Evolutionary conservation across 1,284 basidiomycete species (phyloP).

Genomic region (Melampsora larici-populina): DNA sequence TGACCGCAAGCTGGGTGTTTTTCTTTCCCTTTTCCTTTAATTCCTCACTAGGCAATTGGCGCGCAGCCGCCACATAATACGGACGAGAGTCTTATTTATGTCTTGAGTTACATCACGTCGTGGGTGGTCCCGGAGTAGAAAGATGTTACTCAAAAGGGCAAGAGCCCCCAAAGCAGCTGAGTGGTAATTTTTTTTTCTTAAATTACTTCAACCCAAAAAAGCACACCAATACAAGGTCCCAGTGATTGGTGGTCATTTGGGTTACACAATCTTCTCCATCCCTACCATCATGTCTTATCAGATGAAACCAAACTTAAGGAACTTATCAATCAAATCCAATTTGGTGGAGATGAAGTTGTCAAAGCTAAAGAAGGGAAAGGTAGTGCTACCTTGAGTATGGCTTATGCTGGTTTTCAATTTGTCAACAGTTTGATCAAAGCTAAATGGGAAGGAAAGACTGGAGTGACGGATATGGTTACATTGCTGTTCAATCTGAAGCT

Average conservation of each 20-base stretch:
- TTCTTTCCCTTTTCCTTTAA: too few species aligned
- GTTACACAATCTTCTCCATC: slow-evolving; percentile 68
- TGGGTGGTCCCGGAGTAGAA: too few species aligned
- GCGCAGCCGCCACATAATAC: too few species aligned
- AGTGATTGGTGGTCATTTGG: slow-evolving; percentile 94
- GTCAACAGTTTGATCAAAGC: slow-evolving; percentile 46
- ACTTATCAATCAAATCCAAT: slow-evolving; percentile 54
- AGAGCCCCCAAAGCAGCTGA: too few species aligned
- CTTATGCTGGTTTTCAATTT: slow-evolving; percentile 53
- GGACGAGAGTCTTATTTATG: too few species aligned
- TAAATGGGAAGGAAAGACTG: slow-evolving; percentile 37
- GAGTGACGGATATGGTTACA: slow-evolving; percentile 41
- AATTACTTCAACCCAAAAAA: slow-evolving; percentile 63
- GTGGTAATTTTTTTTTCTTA: too few species aligned
- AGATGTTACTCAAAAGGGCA: too few species aligned
- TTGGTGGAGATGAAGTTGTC: too few species aligned
- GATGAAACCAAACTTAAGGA: slow-evolving; percentile 51
- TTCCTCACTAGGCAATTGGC: too few species aligned
- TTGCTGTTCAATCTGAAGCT: slow-evolving; percentile 31
- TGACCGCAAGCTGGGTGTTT: too few species aligned
- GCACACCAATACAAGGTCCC: slow-evolving; percentile 68
- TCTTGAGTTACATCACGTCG: too few species aligned
- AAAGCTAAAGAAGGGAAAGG: slow-evolving; percentile 54
- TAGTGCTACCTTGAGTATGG: slow-evolving; percentile 54
- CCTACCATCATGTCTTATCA: slow-evolving; percentile 43